These are phyloP conservation scores for Pichia eremophila DNA, from an alignment of 805 yeast species.

Conservation along the genomic window DNA sequence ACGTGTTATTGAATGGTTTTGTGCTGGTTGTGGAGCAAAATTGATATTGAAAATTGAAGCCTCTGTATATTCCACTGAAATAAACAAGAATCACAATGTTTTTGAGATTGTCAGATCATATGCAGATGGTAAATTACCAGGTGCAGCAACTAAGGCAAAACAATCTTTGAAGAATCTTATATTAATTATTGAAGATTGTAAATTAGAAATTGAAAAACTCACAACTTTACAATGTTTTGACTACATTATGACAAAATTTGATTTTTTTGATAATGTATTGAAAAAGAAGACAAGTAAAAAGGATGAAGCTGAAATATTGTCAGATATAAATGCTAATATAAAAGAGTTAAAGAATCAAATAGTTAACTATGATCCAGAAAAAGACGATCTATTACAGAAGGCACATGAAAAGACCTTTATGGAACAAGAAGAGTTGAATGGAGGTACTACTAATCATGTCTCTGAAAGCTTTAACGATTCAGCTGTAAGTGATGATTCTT, in stretches of 20 bases:
- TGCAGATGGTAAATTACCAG: constrained; percentile 9
- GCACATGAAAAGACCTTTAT: constrained; percentile 12
- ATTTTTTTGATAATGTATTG: constrained; percentile 13
- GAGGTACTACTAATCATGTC: constrained; percentile 10
- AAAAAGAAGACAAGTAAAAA: constrained; percentile 13
- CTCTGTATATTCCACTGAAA: neutral
- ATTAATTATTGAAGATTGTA: constrained; percentile 18
- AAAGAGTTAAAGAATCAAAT: constrained; percentile 23
- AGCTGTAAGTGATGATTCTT: neutral
- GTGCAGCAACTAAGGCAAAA: constrained; percentile 12
- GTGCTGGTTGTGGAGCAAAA: constrained; percentile 58
- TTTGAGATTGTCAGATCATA: constrained; percentile 9
- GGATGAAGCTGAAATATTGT: constrained; percentile 15
- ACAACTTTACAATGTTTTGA: constrained; percentile 13
- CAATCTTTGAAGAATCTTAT: constrained; percentile 24
- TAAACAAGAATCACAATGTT: neutral
- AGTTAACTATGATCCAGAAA: constrained; percentile 17
- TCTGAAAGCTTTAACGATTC: neutral
- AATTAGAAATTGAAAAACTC: constrained; percentile 9
- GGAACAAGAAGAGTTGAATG: neutral
- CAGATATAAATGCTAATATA: constrained; percentile 18
- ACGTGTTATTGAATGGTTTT: constrained; percentile 50
- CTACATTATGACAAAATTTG: constrained; percentile 13
- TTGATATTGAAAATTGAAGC: constrained; percentile 23
- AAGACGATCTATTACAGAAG: constrained; percentile 16